A percentile compares a stretch with the other conserved stretches of the same genome.
phyloP scores from a whole-genome alignment of 768 basidiomycete genomes.

The Mycena chlorophos region DNA sequence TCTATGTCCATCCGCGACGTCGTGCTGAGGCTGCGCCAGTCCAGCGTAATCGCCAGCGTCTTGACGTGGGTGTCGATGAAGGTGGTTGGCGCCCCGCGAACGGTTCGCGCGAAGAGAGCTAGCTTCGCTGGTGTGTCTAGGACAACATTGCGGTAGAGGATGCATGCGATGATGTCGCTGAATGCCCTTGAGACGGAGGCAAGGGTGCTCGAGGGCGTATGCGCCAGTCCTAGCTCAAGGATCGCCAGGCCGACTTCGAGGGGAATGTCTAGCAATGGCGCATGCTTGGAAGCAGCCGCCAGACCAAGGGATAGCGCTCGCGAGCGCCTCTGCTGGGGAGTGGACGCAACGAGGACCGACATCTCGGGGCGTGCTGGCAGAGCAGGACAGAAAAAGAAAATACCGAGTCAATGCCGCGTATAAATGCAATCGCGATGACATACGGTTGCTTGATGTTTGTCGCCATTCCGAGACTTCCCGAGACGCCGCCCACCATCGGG shows the following conservation, averaged over 20 bases:
- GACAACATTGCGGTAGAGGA: conserved; percentile 42
- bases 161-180: conserved; percentile 31
- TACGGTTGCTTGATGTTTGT: neutral
- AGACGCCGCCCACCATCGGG: too few species aligned
- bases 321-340: conserved; percentile 10
- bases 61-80: conserved; percentile 37
- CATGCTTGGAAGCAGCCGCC: conserved; percentile 8
- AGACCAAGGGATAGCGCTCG: conserved; percentile 24
- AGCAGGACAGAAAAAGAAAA: neutral
- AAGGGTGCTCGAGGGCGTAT: conserved; percentile 31
- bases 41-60: conserved; percentile 37
- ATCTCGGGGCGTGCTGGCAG: neutral
- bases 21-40: conserved; percentile 20
- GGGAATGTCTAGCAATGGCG: conserved; percentile 36
- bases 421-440: too few species aligned
- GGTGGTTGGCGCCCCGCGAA: conserved; percentile 25
- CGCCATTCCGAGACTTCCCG: too few species aligned
- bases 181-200: conserved; percentile 35
- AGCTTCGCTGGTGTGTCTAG: conserved; percentile 32
- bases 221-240: conserved; percentile 34
- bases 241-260: conserved; percentile 40
- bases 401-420: too few species aligned
- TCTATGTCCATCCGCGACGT: conserved; percentile 23
- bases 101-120: conserved; percentile 39
- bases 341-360: neutral